These are phyloP conservation scores for Cenchrus americanus DNA, from an alignment of 176 grass and related monocot species.

Conservation along the genomic window DNA sequence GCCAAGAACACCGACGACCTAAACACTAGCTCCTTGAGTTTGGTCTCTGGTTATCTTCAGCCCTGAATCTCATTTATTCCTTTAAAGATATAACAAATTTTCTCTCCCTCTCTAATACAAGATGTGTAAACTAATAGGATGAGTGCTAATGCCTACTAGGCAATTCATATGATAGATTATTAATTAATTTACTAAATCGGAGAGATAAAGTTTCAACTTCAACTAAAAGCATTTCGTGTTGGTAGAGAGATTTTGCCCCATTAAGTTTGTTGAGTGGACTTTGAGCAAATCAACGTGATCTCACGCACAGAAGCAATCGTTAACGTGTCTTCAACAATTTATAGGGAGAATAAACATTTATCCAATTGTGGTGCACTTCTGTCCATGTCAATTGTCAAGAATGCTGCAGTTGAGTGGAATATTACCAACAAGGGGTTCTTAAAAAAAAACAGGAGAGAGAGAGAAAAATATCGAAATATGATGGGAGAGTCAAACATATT, in stretches of 20 bases:
- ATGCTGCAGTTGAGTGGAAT: background rate
- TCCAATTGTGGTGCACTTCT: background rate
- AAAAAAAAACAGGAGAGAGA: too few species aligned
- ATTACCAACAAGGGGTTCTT: background rate
- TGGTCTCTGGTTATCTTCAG: background rate
- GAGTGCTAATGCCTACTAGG: background rate
- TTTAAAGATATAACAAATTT: too few species aligned
- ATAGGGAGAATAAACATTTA: background rate
- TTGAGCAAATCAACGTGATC: conserved; percentile 31
- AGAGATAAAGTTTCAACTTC: background rate
- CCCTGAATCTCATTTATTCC: background rate
- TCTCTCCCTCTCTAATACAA: background rate
- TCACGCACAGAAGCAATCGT: conserved; percentile 13
- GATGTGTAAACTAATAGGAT: background rate
- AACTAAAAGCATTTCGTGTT: background rate
- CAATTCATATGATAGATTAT: background rate
- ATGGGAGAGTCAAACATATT: background rate
- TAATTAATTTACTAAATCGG: background rate
- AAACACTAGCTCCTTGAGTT: too few species aligned
- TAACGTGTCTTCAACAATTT: background rate
- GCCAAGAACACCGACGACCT: too few species aligned
- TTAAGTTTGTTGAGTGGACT: conserved; percentile 5
- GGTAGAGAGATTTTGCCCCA: background rate
- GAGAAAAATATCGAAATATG: background rate
- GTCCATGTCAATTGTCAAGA: background rate